These are phyloP conservation scores for Speleostelium caveatum DNA, from an alignment of 78 protist species.

Conservation along the genomic window DNA sequence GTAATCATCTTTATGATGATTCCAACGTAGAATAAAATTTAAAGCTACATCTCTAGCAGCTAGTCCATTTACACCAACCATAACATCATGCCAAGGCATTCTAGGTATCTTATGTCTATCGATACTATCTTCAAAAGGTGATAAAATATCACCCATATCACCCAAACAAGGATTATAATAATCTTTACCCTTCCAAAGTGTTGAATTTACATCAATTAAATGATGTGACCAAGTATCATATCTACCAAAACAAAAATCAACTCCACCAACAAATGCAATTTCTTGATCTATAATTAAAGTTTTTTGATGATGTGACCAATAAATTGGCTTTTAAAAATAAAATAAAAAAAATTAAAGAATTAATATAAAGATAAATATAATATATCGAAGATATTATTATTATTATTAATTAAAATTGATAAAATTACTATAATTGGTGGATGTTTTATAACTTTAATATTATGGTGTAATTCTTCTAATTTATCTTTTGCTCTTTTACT, in stretches of 20 bases:
- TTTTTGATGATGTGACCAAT: slow-evolving; percentile 88
- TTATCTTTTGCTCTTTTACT: slow-evolving; percentile 70
- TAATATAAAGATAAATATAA: background rate
- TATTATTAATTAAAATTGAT: too few relatives aligned
- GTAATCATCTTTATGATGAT: slow-evolving; percentile 79
- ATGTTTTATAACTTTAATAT: slow-evolving; percentile 80
- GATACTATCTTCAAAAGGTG: slow-evolving; percentile 63
- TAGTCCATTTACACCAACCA: slow-evolving; percentile 76
- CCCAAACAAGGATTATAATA: slow-evolving; percentile 74
- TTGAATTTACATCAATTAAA: slow-evolving; percentile 63
- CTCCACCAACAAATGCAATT: slow-evolving; percentile 84
- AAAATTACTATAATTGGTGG: slow-evolving; percentile 77
- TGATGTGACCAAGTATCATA: slow-evolving; percentile 81
- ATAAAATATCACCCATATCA: slow-evolving; percentile 69
- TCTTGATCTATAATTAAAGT: slow-evolving; percentile 82
- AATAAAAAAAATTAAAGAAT: background rate
- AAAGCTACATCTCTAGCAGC: slow-evolving; percentile 85
- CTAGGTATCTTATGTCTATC: slow-evolving; percentile 78
- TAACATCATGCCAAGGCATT: slow-evolving; percentile 87
- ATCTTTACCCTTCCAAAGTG: slow-evolving; percentile 81
- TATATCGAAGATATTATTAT: background rate
- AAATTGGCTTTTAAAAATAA: slow-evolving; percentile 36
- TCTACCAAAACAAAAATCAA: slow-evolving; percentile 84
- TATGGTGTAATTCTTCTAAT: slow-evolving; percentile 69
- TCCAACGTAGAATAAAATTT: slow-evolving; percentile 78